Evolutionary conservation across 768 basidiomycete species (phyloP).

Genomic region (Mycena haematopus): DNA sequence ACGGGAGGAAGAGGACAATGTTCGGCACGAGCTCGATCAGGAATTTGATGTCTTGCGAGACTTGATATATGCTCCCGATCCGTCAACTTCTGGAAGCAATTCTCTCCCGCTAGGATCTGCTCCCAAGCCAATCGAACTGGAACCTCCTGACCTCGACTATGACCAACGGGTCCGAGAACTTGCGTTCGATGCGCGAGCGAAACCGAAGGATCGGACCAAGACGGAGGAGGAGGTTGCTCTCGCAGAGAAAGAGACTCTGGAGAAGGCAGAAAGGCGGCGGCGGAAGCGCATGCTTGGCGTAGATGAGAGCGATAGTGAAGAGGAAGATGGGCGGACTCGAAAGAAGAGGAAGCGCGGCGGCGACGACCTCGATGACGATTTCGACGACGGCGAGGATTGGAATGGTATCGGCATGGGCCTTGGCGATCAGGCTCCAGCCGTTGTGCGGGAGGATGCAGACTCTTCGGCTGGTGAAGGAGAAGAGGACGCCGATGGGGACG

Average conservation of each 20-base stretch:
- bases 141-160: too few species aligned
- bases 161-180: constrained; percentile 92
- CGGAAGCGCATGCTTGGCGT: constrained; percentile 86
- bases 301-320: constrained; percentile 70
- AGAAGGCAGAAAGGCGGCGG: constrained; percentile 83
- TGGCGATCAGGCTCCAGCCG: constrained; percentile 36
- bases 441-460: constrained; percentile 40
- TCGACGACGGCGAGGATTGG: constrained; percentile 54
- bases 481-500: constrained; percentile 45
- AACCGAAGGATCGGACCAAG: constrained; percentile 94
- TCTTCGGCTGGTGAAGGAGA: constrained; percentile 42
- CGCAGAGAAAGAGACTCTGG: constrained; percentile 85
- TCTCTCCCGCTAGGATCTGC: constrained; percentile 41
- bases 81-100: constrained; percentile 49
- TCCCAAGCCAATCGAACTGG: constrained; percentile 31
- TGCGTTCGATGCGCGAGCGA: constrained; percentile 91
- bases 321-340: constrained; percentile 51
- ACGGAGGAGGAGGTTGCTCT: constrained; percentile 93
- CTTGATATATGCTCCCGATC: constrained; percentile 67
- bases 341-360: constrained; percentile 63
- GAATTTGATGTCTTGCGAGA: constrained; percentile 83
- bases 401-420: constrained; percentile 50
- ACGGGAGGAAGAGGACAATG: constrained; percentile 82
- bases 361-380: constrained; percentile 95
- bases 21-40: constrained; percentile 87